These are phyloP conservation scores for Yamadazyma friedrichii DNA, from an alignment of 1,139 yeast genomes.

Conservation along the genomic window DNA sequence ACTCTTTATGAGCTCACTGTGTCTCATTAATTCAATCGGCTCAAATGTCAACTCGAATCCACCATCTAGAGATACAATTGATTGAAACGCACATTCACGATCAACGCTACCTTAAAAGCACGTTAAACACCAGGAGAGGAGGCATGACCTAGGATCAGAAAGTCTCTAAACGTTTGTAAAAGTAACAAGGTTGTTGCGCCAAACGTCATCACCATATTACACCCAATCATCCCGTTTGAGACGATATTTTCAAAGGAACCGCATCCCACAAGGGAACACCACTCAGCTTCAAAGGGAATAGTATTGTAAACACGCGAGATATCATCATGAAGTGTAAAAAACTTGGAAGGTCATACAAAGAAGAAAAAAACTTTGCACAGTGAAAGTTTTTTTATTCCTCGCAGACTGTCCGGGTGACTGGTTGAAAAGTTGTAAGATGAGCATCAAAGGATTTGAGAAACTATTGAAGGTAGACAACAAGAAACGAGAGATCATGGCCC, in stretches of 20 bases:
- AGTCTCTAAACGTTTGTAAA: constrained; percentile 46
- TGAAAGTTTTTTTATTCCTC: neutral
- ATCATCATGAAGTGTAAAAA: constrained; percentile 59
- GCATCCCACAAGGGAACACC: constrained; percentile 17
- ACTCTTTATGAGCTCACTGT: no score
- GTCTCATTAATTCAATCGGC: no score
- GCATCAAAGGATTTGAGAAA: constrained; percentile 4
- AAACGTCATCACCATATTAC: constrained; percentile 55
- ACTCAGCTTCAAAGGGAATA: constrained; percentile 51
- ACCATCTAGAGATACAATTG: no score
- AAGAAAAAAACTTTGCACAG: constrained; percentile 10
- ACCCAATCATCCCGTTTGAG: constrained; percentile 46
- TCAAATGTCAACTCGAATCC: no score
- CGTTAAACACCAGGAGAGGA: no score
- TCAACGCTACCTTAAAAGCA: no score
- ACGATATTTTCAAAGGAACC: constrained; percentile 38
- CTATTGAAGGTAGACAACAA: neutral
- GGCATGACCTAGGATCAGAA: constrained; percentile 39
- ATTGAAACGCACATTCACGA: no score
- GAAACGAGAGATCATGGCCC: constrained; percentile 11
- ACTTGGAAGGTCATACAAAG: constrained; percentile 54
- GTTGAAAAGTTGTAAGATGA: constrained; percentile 4
- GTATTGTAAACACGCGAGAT: constrained; percentile 55
- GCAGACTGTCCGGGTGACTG: constrained; percentile 8
- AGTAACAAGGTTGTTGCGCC: constrained; percentile 67